Conservation (phyloP, 225 moss, liverwort and hornwort species). For the Pseudoscleropodium purum region DNA sequence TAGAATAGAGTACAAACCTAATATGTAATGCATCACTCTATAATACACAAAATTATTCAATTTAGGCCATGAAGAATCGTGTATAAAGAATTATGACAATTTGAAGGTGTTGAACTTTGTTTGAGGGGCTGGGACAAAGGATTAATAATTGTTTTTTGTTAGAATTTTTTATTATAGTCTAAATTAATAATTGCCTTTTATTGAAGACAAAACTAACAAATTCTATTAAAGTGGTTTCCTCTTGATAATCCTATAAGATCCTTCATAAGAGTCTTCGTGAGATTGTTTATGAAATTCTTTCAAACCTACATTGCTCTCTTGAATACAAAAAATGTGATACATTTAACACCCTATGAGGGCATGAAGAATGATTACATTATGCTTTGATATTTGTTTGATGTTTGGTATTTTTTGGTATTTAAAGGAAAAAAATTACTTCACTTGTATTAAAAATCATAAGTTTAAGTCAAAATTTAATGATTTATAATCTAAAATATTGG, state of each 20-base stretch:
- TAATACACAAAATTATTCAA: too few species aligned
- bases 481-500: not conserved
- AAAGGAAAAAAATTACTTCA: not conserved
- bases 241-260: too few species aligned
- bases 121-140: too few species aligned
- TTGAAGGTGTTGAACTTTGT: too few species aligned
- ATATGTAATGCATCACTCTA: not conserved
- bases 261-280: not conserved
- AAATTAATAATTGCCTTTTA: too few species aligned
- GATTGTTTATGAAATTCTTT: not conserved
- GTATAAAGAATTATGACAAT: too few species aligned
- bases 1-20: too few species aligned
- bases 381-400: not conserved
- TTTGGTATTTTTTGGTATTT: not conserved
- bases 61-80: too few species aligned
- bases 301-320: rapidly evolving
- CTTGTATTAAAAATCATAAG: not conserved
- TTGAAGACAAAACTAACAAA: too few species aligned
- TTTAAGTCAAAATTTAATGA: not conserved
- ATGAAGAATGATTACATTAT: not conserved
- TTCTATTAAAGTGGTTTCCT: too few species aligned
- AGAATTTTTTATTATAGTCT: too few species aligned
- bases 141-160: too few species aligned
- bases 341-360: not conserved
- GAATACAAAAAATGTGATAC: not conserved